Conservation (phyloP, 768 basidiomycete species). For the Grammothele lineata region DNA sequence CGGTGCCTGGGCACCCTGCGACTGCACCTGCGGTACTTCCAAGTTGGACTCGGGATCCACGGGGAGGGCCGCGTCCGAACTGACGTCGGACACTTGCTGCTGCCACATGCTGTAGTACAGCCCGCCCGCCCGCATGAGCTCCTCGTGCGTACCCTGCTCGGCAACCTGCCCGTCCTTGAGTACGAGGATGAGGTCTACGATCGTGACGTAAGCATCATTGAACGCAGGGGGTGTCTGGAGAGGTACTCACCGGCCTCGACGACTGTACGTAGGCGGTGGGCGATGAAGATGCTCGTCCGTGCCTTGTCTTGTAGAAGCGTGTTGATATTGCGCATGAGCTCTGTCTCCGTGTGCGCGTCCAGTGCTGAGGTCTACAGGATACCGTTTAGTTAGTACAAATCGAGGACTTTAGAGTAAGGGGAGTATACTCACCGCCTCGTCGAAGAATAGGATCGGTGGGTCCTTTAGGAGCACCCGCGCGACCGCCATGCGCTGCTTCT, state of each 20-base stretch:
- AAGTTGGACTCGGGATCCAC: too few relatives aligned
- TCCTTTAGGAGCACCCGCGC: slow-evolving; percentile 91
- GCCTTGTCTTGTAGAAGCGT: slow-evolving; percentile 66
- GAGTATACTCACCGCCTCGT: slow-evolving; percentile 77
- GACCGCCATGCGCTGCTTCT: slow-evolving; percentile 95
- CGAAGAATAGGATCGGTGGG: slow-evolving; percentile 95
- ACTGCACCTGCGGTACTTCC: too few relatives aligned
- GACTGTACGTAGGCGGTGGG: slow-evolving; percentile 86
- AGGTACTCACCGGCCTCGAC: slow-evolving; percentile 70
- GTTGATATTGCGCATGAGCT: slow-evolving; percentile 94
- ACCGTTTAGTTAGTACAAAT: neutral
- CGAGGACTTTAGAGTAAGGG: neutral
- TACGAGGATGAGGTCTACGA: slow-evolving; percentile 87
- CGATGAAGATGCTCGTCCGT: slow-evolving; percentile 95
- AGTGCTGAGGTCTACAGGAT: slow-evolving; percentile 80
- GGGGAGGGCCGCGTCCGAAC: slow-evolving; percentile 4
- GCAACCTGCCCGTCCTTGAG: slow-evolving; percentile 86
- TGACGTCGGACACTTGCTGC: slow-evolving; percentile 49
- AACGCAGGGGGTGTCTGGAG: neutral
- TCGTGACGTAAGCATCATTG: slow-evolving; percentile 1
- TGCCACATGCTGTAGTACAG: slow-evolving; percentile 82
- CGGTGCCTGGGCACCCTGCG: too few relatives aligned
- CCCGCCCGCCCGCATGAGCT: slow-evolving; percentile 66
- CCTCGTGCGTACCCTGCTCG: slow-evolving; percentile 92
- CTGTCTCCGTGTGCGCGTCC: slow-evolving; percentile 91